A percentile compares a stretch with the other conserved stretches of the same genome.
Conservation (phyloP, 139 green algal species). For the Volvox reticuliferus region DNA sequence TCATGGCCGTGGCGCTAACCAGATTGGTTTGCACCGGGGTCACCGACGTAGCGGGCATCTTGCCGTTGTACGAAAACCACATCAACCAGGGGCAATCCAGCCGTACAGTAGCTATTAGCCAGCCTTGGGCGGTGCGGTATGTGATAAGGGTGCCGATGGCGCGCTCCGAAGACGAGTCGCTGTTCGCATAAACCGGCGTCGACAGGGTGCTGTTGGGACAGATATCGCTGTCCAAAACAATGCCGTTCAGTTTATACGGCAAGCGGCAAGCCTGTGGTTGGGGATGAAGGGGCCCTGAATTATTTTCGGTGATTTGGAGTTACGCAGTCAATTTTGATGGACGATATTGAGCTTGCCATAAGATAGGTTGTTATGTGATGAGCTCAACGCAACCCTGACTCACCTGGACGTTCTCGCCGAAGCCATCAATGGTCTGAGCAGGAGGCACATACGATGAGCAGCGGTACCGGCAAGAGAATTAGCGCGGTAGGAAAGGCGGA, state of each 20-base stretch:
- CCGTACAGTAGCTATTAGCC: constrained; percentile 26
- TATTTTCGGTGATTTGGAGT: too few relatives aligned
- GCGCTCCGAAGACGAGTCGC: not conserved
- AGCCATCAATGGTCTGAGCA: constrained; percentile 40
- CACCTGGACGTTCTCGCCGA: constrained; percentile 29
- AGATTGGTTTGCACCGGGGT: not conserved
- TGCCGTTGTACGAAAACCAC: constrained; percentile 37
- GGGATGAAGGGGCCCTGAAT: too few relatives aligned
- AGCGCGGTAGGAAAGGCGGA: not conserved
- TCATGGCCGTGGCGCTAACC: not conserved
- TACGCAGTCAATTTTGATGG: too few relatives aligned
- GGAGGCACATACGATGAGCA: not conserved
- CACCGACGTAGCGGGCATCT: not conserved
- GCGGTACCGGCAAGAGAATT: not conserved
- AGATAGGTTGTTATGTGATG: too few relatives aligned
- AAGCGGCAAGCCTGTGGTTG: constrained; percentile 21
- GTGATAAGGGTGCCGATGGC: constrained; percentile 34
- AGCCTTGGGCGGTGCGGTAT: constrained; percentile 13
- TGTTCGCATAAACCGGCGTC: constrained; percentile 18
- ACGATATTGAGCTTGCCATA: too few relatives aligned
- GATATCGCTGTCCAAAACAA: constrained; percentile 12
- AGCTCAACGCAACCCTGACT: not conserved
- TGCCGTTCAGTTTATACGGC: constrained; percentile 29
- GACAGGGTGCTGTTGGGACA: not conserved
- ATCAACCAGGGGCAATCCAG: constrained; percentile 46